Evolutionary conservation across 495 filamentous ascomycete species (phyloP).

Genomic region (Pyrenopolyporus hunteri): DNA sequence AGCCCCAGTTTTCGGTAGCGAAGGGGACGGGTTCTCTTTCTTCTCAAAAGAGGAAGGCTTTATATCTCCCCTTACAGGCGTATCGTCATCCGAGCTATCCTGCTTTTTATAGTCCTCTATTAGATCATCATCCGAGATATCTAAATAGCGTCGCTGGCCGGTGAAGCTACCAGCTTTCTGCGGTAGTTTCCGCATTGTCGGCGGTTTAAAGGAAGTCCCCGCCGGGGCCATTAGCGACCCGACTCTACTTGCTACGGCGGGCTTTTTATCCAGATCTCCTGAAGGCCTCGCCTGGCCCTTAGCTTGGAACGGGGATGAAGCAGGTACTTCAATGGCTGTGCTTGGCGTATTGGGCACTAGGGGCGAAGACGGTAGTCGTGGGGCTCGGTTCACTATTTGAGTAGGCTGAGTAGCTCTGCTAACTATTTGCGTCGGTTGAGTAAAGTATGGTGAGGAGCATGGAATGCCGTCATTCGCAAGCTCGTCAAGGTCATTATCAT

Average conservation of each 20-base stretch:
- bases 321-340: constrained; percentile 74
- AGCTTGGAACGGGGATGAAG: constrained; percentile 72
- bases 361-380: constrained; percentile 39
- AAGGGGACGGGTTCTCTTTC: constrained; percentile 13
- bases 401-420: constrained; percentile 43
- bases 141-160: constrained; percentile 43
- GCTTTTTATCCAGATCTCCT: constrained; percentile 24
- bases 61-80: constrained; percentile 64
- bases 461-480: constrained; percentile 37
- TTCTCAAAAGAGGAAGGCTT: constrained; percentile 68
- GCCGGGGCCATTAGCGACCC: constrained; percentile 74
- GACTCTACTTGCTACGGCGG: constrained; percentile 44
- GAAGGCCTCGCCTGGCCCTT: constrained; percentile 31
- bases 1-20: constrained; percentile 16
- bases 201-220: constrained; percentile 73
- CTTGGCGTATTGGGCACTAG: constrained; percentile 48
- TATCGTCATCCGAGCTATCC: constrained; percentile 54
- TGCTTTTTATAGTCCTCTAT: constrained; percentile 46
- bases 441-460: constrained; percentile 55
- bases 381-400: constrained; percentile 43
- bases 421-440: constrained; percentile 44
- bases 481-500: constrained; percentile 43
- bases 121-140: constrained; percentile 54
- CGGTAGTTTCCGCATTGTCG: constrained; percentile 38
- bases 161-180: constrained; percentile 11